Conservation (phyloP, 345 rosid genomes). For the Gossypium sturtianum region DNA sequence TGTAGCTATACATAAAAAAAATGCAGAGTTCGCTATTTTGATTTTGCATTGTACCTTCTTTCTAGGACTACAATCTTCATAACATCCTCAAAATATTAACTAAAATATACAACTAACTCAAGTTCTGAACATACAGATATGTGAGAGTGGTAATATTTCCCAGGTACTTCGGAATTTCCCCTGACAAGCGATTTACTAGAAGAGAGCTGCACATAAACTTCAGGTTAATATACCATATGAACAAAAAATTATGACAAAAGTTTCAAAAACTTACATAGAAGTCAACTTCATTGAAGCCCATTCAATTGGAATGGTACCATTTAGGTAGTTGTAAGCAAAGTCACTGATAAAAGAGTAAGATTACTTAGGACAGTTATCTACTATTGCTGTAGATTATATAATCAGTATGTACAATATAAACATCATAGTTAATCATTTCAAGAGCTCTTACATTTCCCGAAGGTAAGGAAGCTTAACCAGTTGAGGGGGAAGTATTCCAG, state of each 20-base stretch:
- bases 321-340: slow-evolving; percentile 50
- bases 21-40: neutral
- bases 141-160: slow-evolving; percentile 39
- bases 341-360: slow-evolving; percentile 32
- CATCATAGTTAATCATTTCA: neutral
- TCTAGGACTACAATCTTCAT: neutral
- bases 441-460: slow-evolving; percentile 37
- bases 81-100: neutral
- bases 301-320: slow-evolving; percentile 47
- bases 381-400: neutral
- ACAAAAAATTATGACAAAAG: neutral
- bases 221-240: slow-evolving; percentile 13
- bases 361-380: slow-evolving; percentile 3
- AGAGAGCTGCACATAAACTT: slow-evolving; percentile 36
- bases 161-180: slow-evolving; percentile 43
- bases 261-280: slow-evolving; percentile 35
- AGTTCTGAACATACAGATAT: slow-evolving; percentile 37
- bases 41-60: neutral
- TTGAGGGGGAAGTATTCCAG: slow-evolving; percentile 54
- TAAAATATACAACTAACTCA: slow-evolving; percentile 8
- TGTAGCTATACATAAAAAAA: slow-evolving; percentile 9
- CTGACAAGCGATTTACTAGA: slow-evolving; percentile 48
- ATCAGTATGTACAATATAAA: neutral
- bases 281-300: slow-evolving; percentile 46
- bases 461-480: slow-evolving; percentile 45